Evolutionary conservation across 2,329 filamentous ascomycete species (phyloP).

Genomic region (Xylaria sp.): DNA sequence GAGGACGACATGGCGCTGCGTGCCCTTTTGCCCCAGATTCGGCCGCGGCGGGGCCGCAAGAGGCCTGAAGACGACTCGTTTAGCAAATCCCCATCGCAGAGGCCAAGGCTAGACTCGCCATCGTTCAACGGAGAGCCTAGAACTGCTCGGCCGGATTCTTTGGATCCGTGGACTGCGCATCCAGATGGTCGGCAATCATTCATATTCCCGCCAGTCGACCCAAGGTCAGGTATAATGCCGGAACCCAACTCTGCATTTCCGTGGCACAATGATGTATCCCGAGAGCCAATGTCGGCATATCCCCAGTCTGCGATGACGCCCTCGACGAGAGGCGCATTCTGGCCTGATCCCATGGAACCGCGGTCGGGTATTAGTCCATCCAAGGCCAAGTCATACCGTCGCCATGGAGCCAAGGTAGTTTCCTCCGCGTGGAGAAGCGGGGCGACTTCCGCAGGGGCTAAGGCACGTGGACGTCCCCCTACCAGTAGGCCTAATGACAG

Average conservation of each 20-base stretch:
- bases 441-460: slow-evolving; percentile 64
- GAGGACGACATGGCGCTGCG: slow-evolving; percentile 89
- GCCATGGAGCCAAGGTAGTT: slow-evolving; percentile 81
- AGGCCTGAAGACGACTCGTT: slow-evolving; percentile 65
- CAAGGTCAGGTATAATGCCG: slow-evolving; percentile 41
- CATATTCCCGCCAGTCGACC: slow-evolving; percentile 42
- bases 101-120: slow-evolving; percentile 60
- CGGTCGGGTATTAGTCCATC: slow-evolving; percentile 74
- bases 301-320: slow-evolving; percentile 80
- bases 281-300: slow-evolving; percentile 69
- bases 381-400: slow-evolving; percentile 57
- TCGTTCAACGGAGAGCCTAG: slow-evolving; percentile 40
- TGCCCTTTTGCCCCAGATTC: slow-evolving; percentile 78
- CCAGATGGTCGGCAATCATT: slow-evolving; percentile 45
- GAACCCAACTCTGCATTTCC: slow-evolving; percentile 40
- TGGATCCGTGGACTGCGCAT: slow-evolving; percentile 54
- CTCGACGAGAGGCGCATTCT: slow-evolving; percentile 54
- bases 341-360: slow-evolving; percentile 64
- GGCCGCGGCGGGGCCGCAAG: slow-evolving; percentile 63
- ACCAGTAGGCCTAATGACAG: slow-evolving; percentile 66
- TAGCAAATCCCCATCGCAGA: slow-evolving; percentile 56
- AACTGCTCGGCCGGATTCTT: slow-evolving; percentile 53
- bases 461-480: slow-evolving; percentile 78
- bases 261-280: slow-evolving; percentile 56
- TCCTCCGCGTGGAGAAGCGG: slow-evolving; percentile 86